Conservation (phyloP, 2,329 filamentous ascomycete genomes). For the Trichothecium sympodiale region DNA sequence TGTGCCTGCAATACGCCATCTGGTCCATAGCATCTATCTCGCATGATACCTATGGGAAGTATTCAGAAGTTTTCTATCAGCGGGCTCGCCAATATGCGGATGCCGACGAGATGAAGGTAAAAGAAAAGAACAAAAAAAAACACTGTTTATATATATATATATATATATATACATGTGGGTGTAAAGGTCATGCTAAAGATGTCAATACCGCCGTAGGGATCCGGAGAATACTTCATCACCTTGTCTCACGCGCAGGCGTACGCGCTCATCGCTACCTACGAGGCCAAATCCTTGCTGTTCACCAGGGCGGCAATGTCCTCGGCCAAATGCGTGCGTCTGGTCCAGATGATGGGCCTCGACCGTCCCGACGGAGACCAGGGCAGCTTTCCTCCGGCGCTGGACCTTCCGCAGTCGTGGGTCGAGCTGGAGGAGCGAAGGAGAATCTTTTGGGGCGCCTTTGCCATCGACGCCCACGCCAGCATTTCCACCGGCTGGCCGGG, state of each 20-base stretch:
- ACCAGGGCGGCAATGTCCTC: slow-evolving; percentile 76
- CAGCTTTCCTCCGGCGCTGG: slow-evolving; percentile 62
- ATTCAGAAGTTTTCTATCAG: slow-evolving; percentile 71
- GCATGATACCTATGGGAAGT: slow-evolving; percentile 58
- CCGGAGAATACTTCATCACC: slow-evolving; percentile 70
- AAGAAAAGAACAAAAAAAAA: slow-evolving; percentile 5
- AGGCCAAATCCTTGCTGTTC: slow-evolving; percentile 78
- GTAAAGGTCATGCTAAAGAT: neutral
- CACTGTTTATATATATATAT: too few relatives aligned
- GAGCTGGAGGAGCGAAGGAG: slow-evolving; percentile 68
- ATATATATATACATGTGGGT: neutral
- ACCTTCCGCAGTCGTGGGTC: slow-evolving; percentile 66
- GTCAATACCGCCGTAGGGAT: slow-evolving; percentile 36
- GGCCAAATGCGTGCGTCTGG: slow-evolving; percentile 58
- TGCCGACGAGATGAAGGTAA: slow-evolving; percentile 68
- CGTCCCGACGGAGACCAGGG: slow-evolving; percentile 55
- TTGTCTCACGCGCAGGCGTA: slow-evolving; percentile 74
- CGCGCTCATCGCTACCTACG: slow-evolving; percentile 63
- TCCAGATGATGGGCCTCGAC: slow-evolving; percentile 78
- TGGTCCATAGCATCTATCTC: slow-evolving; percentile 70
- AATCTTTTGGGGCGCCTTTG: slow-evolving; percentile 79
- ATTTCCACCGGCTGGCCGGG: slow-evolving; percentile 89
- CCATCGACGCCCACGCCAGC: slow-evolving; percentile 72
- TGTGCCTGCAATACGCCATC: slow-evolving; percentile 76
- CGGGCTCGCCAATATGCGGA: slow-evolving; percentile 75